A percentile compares a stretch with the other conserved stretches of the same genome.
Evolutionary conservation across 495 filamentous ascomycete species (phyloP).

Genomic region (Neurospora hispaniola): DNA sequence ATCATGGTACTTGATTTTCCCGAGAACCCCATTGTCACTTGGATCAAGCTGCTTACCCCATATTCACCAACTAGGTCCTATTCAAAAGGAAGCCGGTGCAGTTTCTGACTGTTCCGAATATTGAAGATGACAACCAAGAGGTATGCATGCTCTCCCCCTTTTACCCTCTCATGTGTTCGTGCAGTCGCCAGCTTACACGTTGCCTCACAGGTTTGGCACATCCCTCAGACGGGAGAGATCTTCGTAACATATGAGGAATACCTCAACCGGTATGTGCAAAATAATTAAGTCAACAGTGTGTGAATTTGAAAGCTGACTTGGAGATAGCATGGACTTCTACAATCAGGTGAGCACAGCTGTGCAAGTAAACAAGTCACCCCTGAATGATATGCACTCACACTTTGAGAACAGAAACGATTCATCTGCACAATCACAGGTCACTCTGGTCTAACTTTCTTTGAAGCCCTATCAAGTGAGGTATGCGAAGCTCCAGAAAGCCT

Average conservation of each 20-base stretch:
- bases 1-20: conserved; percentile 19
- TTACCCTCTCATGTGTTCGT: neutral
- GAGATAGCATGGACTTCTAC: conserved; percentile 76
- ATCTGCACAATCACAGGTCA: conserved; percentile 94
- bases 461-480: conserved; percentile 90
- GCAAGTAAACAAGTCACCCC: neutral
- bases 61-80: conserved; percentile 52
- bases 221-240: conserved; percentile 79
- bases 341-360: conserved; percentile 51
- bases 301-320: conserved; percentile 15
- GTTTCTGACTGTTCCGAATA: conserved; percentile 58
- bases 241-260: conserved; percentile 87
- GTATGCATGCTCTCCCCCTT: conserved; percentile 32
- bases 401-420: conserved; percentile 55
- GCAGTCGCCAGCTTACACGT: conserved; percentile 12
- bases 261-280: conserved; percentile 54
- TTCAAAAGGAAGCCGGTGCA: conserved; percentile 95
- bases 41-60: conserved; percentile 6
- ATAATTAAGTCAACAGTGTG: neutral
- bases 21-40: neutral
- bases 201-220: conserved; percentile 71
- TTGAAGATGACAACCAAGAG: conserved; percentile 73
- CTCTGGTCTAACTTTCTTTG: conserved; percentile 86
- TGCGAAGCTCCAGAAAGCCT: conserved; percentile 15
- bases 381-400: conserved; percentile 8